These are phyloP conservation scores for Termitomyces sp. DNA, from an alignment of 768 basidiomycete species.

Conservation along the genomic window DNA sequence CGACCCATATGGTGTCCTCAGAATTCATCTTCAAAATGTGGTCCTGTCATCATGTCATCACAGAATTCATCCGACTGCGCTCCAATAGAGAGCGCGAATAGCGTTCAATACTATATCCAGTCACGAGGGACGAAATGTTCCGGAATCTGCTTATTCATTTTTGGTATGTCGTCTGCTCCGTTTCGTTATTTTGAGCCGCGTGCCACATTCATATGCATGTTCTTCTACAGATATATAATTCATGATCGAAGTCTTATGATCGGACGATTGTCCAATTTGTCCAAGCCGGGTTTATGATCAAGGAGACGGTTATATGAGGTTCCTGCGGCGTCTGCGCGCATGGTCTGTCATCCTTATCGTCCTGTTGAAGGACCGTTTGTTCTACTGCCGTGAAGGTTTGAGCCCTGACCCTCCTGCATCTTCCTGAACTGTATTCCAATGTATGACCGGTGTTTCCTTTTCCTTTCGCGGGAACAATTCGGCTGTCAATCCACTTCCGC, in stretches of 20 bases:
- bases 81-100: neutral
- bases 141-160: neutral
- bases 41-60: neutral
- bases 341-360: slow-evolving; percentile 10
- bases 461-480: slow-evolving; percentile 10
- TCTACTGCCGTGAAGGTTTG: neutral
- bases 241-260: slow-evolving; percentile 16
- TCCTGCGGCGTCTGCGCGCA: slow-evolving; percentile 12
- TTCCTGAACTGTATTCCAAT: slow-evolving; percentile 1
- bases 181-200: slow-evolving; percentile 6
- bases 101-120: neutral
- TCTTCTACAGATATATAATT: slow-evolving; percentile 1
- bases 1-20: slow-evolving; percentile 11
- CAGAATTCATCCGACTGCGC: neutral
- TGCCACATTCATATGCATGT: slow-evolving; percentile 7
- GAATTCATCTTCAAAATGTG: neutral
- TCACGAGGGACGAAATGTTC: slow-evolving; percentile 7
- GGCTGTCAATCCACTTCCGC: slow-evolving; percentile 1
- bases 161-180: slow-evolving; percentile 5
- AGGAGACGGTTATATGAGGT: slow-evolving; percentile 5
- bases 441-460: slow-evolving; percentile 6
- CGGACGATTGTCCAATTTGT: slow-evolving; percentile 6
- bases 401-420: neutral
- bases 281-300: slow-evolving; percentile 2
- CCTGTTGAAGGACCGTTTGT: slow-evolving; percentile 3